Base-by-base conservation (phyloP, 495 filamentous ascomycete genomes). In the Astrothelium macrocarpum region DNA sequence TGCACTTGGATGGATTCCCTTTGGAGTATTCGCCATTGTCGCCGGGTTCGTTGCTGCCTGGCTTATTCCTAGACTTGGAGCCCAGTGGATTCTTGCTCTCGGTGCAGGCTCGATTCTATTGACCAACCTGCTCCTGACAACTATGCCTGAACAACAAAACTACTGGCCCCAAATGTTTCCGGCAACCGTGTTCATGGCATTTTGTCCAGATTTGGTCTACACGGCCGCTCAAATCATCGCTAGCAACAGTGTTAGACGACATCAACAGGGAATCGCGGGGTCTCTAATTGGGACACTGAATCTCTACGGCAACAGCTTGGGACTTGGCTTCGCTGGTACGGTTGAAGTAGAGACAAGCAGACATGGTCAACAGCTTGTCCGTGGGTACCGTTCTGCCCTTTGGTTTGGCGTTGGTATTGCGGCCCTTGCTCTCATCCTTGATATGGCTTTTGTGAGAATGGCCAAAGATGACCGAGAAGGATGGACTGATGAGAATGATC, bases 101-200 rank as follows among this genome's bases (percentile, higher is more conserved):
- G 81, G 80, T 0, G 69, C 74, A 1, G 49, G 72, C 18, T 74
- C 78, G 1, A 74, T 78, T 25, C 62, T 78, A 0, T 56, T 76
- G 0, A 72, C 76, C 0, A 76, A 71, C 36, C 62, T 76, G 0
- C 65, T 83, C 14, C 64, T 82, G 61, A 78, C 77, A 11, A 83
- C 79, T 1, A 76, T 83, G 65, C 79, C 79, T 0, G 65, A 72
- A 23, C 74, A 80, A 11, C 78, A 82, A 65, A 72, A 65, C 2
- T 83, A 82, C 71, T 83, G 80, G 80, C 72, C 77, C 0, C 78
- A 79, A 53, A 68, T 79, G 0, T 84, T 84, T 64, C 79, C 79
- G 0, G 79, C 78, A 5, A 74, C 74, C 5, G 60, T 82, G 2
- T 65, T 83, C 2, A 71, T 76, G 59, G 69, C 75, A 0, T 75